Evolutionary conservation across 176 grass and related monocot genomes (phyloP).

Genomic region (Raddia distichophylla): DNA sequence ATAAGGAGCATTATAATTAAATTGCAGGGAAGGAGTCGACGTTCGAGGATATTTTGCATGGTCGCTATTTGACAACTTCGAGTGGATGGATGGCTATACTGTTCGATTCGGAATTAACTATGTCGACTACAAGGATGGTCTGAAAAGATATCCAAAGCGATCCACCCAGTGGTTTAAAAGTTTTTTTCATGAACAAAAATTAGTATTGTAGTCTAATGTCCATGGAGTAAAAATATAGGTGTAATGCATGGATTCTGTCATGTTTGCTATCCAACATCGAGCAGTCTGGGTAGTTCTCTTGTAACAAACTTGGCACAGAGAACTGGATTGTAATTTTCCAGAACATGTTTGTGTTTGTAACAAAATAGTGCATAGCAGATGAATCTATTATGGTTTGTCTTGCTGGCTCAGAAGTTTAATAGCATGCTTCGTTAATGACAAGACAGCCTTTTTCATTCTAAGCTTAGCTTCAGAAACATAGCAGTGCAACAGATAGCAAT

Average conservation of each 20-base stretch:
- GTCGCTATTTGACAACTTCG: conserved; percentile 88
- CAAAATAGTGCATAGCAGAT: neutral
- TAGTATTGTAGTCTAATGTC: neutral
- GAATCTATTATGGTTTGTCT: neutral
- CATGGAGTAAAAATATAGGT: conserved; percentile 12
- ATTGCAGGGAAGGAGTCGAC: conserved; percentile 62
- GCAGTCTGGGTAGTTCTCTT: neutral
- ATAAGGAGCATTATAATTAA: conserved; percentile 9
- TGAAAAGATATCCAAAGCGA: conserved; percentile 79
- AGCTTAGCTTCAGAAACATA: neutral
- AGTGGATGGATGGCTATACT: conserved; percentile 85
- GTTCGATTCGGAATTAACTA: conserved; percentile 79
- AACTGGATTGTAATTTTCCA: neutral
- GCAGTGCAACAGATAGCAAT: neutral
- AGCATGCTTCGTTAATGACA: neutral
- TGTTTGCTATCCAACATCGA: neutral
- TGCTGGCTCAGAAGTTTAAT: neutral
- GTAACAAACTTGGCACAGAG: neutral
- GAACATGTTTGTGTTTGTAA: conserved; percentile 6
- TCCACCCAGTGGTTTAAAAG: conserved; percentile 68
- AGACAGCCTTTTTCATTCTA: neutral
- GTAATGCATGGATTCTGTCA: neutral
- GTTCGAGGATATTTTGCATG: conserved; percentile 84
- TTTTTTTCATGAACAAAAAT: conserved; percentile 56
- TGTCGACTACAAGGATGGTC: conserved; percentile 69